phyloP scores from a whole-genome alignment of 2,329 filamentous ascomycete species.

The Alternaria sp. region DNA sequence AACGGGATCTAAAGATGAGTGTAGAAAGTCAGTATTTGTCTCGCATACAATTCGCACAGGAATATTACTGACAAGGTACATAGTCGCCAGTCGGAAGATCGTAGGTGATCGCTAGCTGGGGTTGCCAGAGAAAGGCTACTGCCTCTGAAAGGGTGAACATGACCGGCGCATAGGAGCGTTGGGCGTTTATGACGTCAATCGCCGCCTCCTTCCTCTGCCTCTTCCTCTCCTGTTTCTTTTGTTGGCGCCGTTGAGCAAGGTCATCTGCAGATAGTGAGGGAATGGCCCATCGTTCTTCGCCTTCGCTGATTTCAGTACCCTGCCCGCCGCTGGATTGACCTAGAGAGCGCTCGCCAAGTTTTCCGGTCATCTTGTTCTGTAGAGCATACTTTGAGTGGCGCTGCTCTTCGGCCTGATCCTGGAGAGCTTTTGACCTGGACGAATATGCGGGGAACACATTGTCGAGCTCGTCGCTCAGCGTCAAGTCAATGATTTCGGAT shows the following conservation, averaged over 20 bases:
- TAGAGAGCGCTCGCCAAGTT: too few relatives aligned
- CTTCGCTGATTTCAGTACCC: neutral
- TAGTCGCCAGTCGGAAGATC: constrained; percentile 10
- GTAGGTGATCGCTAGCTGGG: constrained; percentile 4
- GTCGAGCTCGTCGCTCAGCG: neutral
- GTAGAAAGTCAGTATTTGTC: neutral
- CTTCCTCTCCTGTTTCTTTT: neutral
- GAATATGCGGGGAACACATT: neutral
- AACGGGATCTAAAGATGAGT: constrained; percentile 10
- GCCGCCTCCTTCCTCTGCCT: neutral
- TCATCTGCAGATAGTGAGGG: neutral
- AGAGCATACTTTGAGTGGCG: neutral
- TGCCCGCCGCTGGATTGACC: neutral
- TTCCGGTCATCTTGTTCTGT: neutral
- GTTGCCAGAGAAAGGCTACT: constrained; percentile 2
- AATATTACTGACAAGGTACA: neutral
- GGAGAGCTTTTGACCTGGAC: neutral
- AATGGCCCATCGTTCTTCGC: neutral
- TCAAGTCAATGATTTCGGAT: neutral
- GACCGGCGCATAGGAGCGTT: neutral
- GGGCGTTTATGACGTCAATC: neutral
- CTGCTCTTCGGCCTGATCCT: neutral
- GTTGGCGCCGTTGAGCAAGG: neutral
- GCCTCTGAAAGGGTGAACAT: constrained; percentile 22
- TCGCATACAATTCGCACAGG: neutral